A percentile compares a stretch with the other conserved stretches of the same genome.
These are phyloP conservation scores for Yamadazyma sp. DNA, from an alignment of 1,139 yeast genomes.

Conservation along the genomic window DNA sequence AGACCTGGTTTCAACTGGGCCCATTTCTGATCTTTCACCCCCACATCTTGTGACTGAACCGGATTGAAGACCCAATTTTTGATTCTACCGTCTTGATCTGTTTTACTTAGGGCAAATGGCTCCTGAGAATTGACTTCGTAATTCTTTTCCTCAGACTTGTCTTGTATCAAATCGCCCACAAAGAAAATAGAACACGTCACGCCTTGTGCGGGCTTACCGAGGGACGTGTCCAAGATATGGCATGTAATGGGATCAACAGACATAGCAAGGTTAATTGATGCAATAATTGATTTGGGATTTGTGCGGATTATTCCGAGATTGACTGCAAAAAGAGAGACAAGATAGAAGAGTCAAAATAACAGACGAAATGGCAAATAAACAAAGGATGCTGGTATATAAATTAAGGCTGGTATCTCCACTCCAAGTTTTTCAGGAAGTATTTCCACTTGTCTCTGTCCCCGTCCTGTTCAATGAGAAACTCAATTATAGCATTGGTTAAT, in stretches of 20 bases:
- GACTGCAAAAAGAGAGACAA: slow-evolving; percentile 3
- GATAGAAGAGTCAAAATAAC: too few relatives aligned
- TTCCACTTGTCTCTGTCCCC: slow-evolving; percentile 24
- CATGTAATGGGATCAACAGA: slow-evolving; percentile 70
- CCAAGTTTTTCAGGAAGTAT: slow-evolving; percentile 19
- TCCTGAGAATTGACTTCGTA: slow-evolving; percentile 25
- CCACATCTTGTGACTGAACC: slow-evolving; percentile 23
- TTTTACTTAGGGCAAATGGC: slow-evolving; percentile 63
- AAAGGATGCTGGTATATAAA: background rate
- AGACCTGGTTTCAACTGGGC: slow-evolving; percentile 51
- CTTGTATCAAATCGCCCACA: slow-evolving; percentile 26
- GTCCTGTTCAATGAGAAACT: slow-evolving; percentile 21
- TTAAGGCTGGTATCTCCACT: slow-evolving; percentile 19
- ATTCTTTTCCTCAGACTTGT: slow-evolving; percentile 26
- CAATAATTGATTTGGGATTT: too few relatives aligned
- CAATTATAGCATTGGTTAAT: slow-evolving; percentile 28
- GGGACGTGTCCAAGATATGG: slow-evolving; percentile 82
- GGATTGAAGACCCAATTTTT: slow-evolving; percentile 62
- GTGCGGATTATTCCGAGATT: slow-evolving; percentile 2
- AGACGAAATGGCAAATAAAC: too few relatives aligned
- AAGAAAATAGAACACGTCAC: slow-evolving; percentile 61
- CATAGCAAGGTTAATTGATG: slow-evolving; percentile 16
- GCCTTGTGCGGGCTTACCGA: slow-evolving; percentile 73
- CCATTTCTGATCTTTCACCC: slow-evolving; percentile 39
- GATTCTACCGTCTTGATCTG: slow-evolving; percentile 79